Base-by-base conservation (phyloP, 2,329 filamentous ascomycete genomes). In the Lasiodiplodia sp. region DNA sequence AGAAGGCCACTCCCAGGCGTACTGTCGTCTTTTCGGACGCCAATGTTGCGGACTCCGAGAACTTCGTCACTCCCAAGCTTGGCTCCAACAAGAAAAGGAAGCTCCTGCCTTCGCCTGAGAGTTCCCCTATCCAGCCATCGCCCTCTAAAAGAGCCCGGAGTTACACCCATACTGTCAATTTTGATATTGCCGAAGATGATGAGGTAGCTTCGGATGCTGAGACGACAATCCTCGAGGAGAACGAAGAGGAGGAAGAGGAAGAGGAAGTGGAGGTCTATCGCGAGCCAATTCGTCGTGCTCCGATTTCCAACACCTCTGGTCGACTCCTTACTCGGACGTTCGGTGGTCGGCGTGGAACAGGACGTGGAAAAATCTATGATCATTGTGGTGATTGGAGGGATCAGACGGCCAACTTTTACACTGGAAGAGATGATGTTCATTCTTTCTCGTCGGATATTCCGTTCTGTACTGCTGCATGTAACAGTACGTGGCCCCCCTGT, bases 391-490 rank as follows among this genome's bases (percentile, higher is more conserved):
- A 85, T 67, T 90, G 87, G 87, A 85, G 86, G 75, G 82, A 86
- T 72, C 83, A 89, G 74, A 88, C 87, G 3, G 83, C 85, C 31
- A 79, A 85, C 68, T 91, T 91, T 76, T 87, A 88, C 75, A 88
- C 86, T 44, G 79, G 81, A 38, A 82, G 87, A 7, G 81, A 83
- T 11, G 88, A 91, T 73, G 75, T 81, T 18, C 83, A 89, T 73
- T 75, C 79, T 18, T 85, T 86, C 68, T 74, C 79, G 37, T 83
- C 82, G 18, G 77, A 82, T 53, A 83, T 91, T 44, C 90, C 90
- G 4, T 92, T 92, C 75, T 91, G 88, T 76, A 87, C 87, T 51
- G 83, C 87, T 53, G 84, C 87, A 69, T 91, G 90, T 77, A 90
- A 92, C 72, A 90, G 87, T 87, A 80, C 79, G 86, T 81, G 4